Percentiles rank a stretch among this genome's conserved stretches.
phyloP scores from a whole-genome alignment of 495 filamentous ascomycete genomes.

The Penicillium bovifimosum region DNA sequence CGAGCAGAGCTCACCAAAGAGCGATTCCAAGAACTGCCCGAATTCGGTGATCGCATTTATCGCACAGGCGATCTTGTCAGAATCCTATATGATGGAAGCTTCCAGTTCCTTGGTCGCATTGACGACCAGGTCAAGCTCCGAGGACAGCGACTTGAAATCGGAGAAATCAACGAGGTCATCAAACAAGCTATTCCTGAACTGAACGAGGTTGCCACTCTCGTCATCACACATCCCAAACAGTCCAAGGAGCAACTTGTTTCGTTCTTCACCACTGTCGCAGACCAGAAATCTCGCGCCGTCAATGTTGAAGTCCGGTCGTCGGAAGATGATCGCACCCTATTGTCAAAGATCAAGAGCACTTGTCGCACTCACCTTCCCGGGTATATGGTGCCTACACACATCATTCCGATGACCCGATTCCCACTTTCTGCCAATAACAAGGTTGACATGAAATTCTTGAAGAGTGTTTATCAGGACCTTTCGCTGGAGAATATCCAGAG shows the following conservation, averaged over 20 bases:
- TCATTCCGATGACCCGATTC: conserved; percentile 40
- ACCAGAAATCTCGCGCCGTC: conserved; percentile 12
- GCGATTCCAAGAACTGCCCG: conserved; percentile 36
- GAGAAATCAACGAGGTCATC: conserved; percentile 61
- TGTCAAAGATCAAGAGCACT: conserved; percentile 27
- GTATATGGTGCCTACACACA: conserved; percentile 52
- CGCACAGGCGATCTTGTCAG: conserved; percentile 47
- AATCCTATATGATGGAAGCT: conserved; percentile 40
- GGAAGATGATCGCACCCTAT: conserved; percentile 5
- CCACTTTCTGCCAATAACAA: conserved; percentile 43
- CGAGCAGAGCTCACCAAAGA: conserved; percentile 50
- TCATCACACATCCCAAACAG: conserved; percentile 41
- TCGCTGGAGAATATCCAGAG: conserved; percentile 50
- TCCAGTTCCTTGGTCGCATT: conserved; percentile 63
- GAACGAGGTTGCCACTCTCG: conserved; percentile 37
- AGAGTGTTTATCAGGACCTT: conserved; percentile 50
- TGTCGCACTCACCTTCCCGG: conserved; percentile 42
- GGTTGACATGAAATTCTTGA: conserved; percentile 44
- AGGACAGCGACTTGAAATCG: conserved; percentile 70
- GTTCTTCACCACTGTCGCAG: conserved; percentile 24
- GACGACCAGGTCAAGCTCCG: conserved; percentile 79
- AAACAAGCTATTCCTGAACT: conserved; percentile 28
- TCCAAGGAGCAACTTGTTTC: conserved; percentile 39
- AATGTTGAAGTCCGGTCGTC: conserved; percentile 14
- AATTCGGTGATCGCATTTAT: conserved; percentile 37